Conservation (phyloP, 257 asterid genomes). For the Paulownia fortunei region DNA sequence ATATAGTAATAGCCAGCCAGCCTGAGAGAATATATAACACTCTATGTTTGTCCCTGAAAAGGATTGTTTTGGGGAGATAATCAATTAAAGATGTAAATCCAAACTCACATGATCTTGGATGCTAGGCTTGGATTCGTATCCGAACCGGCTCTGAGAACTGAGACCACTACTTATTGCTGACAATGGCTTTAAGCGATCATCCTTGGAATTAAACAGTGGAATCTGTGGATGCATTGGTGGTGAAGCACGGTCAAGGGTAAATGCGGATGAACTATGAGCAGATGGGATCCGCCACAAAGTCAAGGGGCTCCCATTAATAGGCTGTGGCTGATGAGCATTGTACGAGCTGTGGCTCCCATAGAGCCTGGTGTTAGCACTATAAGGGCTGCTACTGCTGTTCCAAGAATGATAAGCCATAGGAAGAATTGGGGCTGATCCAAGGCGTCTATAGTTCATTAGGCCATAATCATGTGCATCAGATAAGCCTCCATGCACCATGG, state of each 20-base stretch:
- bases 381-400: conserved; percentile 29
- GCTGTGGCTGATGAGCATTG: conserved; percentile 32
- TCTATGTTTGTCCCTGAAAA: conserved; percentile 5
- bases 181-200: conserved; percentile 38
- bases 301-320: conserved; percentile 68
- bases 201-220: conserved; percentile 34
- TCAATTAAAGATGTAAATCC: conserved; percentile 71
- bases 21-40: neutral
- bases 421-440: conserved; percentile 32
- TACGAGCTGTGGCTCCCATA: conserved; percentile 39
- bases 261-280: conserved; percentile 29
- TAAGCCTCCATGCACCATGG: no score
- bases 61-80: neutral
- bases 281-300: conserved; percentile 55
- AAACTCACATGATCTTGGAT: conserved; percentile 78
- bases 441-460: conserved; percentile 43
- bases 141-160: conserved; percentile 45
- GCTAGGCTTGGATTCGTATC: conserved; percentile 46
- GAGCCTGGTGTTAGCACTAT: conserved; percentile 31
- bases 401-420: conserved; percentile 37
- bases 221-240: conserved; percentile 35
- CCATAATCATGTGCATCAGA: no score
- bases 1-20: neutral
- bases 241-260: conserved; percentile 32
- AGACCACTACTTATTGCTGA: conserved; percentile 32